Percentiles rank a stretch among this genome's conserved stretches.
Conservation (phyloP, 352 stramenopile species). For the Pseudoperonospora humuli region DNA sequence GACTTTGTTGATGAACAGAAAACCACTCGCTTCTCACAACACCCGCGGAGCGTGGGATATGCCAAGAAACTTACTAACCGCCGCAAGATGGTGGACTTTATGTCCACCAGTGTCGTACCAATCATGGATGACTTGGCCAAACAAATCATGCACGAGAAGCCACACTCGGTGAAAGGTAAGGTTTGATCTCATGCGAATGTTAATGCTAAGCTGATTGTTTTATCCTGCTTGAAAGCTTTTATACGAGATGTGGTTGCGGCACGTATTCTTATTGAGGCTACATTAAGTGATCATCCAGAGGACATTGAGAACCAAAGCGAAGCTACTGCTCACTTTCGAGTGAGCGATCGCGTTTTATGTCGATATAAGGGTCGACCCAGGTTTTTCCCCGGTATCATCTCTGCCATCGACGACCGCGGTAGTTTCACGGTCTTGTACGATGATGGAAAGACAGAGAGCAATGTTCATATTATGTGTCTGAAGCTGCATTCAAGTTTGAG, state of each 20-base stretch:
- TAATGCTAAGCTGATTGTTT: too few species aligned
- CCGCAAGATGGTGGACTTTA: constrained; percentile 76
- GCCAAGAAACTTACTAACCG: constrained; percentile 65
- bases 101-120: constrained; percentile 76
- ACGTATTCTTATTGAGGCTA: too few species aligned
- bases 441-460: constrained; percentile 57
- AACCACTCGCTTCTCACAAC: constrained; percentile 27
- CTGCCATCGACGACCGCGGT: constrained; percentile 29
- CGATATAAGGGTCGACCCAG: too few species aligned
- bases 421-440: constrained; percentile 61
- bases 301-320: too few species aligned
- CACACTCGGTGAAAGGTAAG: not conserved
- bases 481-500: too few species aligned
- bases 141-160: not conserved
- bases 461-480: constrained; percentile 63
- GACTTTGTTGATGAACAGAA: constrained; percentile 69
- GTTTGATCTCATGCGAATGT: too few species aligned
- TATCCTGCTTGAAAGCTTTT: too few species aligned
- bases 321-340: too few species aligned
- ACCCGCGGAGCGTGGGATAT: constrained; percentile 29
- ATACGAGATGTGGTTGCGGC: too few species aligned
- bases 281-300: too few species aligned
- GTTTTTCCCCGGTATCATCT: too few species aligned
- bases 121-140: constrained; percentile 80
- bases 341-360: too few species aligned